These are phyloP conservation scores for Thermochaetoides thermophila DNA, from an alignment of 495 filamentous ascomycete species.

Conservation along the genomic window DNA sequence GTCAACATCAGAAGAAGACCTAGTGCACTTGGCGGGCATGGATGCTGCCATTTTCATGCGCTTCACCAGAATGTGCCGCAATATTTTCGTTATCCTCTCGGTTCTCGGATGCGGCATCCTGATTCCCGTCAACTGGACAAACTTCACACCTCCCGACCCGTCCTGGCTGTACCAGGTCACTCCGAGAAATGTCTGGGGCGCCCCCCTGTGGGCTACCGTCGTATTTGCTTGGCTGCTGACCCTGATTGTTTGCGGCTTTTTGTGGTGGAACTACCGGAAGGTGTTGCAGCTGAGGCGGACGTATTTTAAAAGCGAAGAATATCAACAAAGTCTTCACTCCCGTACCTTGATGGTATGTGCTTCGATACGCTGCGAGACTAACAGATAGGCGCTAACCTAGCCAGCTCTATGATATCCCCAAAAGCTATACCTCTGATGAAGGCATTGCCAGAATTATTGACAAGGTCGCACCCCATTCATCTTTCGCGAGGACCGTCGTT, in stretches of 20 bases:
- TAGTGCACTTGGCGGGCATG: constrained; percentile 69
- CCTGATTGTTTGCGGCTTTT: constrained; percentile 56
- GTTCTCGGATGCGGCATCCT: constrained; percentile 64
- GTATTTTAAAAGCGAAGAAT: constrained; percentile 81
- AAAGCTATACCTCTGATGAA: constrained; percentile 58
- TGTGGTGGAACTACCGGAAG: constrained; percentile 81
- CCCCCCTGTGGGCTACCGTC: constrained; percentile 66
- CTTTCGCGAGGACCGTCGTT: constrained; percentile 64
- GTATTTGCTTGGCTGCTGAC: constrained; percentile 67
- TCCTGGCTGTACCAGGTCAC: constrained; percentile 39
- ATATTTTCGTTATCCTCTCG: constrained; percentile 63
- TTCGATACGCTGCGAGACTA: no score
- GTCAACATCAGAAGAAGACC: constrained; percentile 54
- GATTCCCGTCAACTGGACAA: constrained; percentile 65
- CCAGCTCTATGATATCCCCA: constrained; percentile 75
- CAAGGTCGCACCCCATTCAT: constrained; percentile 54
- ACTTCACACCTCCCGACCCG: constrained; percentile 33
- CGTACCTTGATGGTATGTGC: constrained; percentile 67
- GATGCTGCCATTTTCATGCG: constrained; percentile 85
- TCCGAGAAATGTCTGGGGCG: constrained; percentile 39
- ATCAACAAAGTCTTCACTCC: constrained; percentile 75
- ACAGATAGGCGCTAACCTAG: no score
- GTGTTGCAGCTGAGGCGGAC: constrained; percentile 53
- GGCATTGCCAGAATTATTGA: constrained; percentile 73
- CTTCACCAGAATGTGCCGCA: constrained; percentile 81